Evolutionary conservation across 495 filamentous ascomycete genomes (phyloP).

Genomic region (Neurospora africana): DNA sequence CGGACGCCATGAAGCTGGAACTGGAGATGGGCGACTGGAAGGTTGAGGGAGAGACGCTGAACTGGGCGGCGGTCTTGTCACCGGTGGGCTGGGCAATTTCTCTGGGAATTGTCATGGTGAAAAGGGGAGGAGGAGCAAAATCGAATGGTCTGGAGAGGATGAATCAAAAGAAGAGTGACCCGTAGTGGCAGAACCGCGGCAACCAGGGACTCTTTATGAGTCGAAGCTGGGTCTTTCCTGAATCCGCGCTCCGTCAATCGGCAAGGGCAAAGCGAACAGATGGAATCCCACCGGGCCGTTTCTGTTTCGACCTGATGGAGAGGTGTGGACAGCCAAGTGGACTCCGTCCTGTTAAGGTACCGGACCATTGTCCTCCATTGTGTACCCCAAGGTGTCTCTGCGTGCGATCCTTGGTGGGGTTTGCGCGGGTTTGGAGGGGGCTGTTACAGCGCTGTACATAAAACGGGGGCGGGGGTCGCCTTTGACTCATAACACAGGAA

Average conservation of each 20-base stretch:
- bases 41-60: constrained; percentile 44
- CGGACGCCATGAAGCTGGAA: constrained; percentile 22
- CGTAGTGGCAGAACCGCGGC: background rate
- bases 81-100: constrained; percentile 25
- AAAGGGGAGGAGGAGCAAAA: constrained; percentile 1
- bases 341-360: background rate
- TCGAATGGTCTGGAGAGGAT: background rate
- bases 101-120: constrained; percentile 30
- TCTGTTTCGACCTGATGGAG: background rate
- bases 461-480: background rate
- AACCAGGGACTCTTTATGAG: background rate
- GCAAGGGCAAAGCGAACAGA: background rate
- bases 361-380: background rate
- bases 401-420: background rate
- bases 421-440: background rate
- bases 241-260: background rate
- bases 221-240: background rate
- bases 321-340: background rate
- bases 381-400: background rate
- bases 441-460: background rate
- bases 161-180: background rate
- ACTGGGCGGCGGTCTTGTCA: constrained; percentile 17
- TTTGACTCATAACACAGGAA: background rate
- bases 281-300: background rate
- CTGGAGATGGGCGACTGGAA: constrained; percentile 53